phyloP scores from a whole-genome alignment of 129 eudicot species.

The Sambucus nigra region DNA sequence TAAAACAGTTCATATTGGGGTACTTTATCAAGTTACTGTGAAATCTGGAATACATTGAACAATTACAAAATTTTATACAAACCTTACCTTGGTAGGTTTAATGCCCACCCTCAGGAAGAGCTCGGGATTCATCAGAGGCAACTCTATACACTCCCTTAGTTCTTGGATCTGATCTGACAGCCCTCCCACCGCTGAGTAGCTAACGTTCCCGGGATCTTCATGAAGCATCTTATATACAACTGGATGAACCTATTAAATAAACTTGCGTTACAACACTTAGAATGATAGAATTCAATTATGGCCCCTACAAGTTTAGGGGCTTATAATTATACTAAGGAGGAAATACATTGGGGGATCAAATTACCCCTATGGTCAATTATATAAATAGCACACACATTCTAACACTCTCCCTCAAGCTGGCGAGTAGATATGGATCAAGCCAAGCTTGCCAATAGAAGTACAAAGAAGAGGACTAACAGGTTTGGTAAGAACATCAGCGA shows the following conservation, averaged over 20 bases:
- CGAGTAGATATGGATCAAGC: too few relatives aligned
- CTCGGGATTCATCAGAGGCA: constrained; percentile 97
- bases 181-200: constrained; percentile 98
- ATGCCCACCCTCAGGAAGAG: constrained; percentile 93
- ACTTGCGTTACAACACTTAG: too few relatives aligned
- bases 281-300: too few relatives aligned
- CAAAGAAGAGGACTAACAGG: too few relatives aligned
- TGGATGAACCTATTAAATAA: constrained; percentile 65
- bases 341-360: too few relatives aligned
- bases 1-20: constrained; percentile 10
- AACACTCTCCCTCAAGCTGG: too few relatives aligned
- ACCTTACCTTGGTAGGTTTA: constrained; percentile 86
- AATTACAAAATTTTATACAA: neutral
- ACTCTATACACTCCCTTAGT: constrained; percentile 86
- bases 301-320: too few relatives aligned
- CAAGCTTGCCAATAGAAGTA: too few relatives aligned
- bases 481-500: too few relatives aligned
- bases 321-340: too few relatives aligned
- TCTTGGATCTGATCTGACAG: constrained; percentile 92
- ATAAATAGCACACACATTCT: too few relatives aligned
- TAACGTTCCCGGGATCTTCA: constrained; percentile 94
- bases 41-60: neutral
- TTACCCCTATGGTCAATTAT: too few relatives aligned
- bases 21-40: neutral
- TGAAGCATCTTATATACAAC: constrained; percentile 96